phyloP scores from a whole-genome alignment of 345 rosid species.

The Hibiscus mutabilis region DNA sequence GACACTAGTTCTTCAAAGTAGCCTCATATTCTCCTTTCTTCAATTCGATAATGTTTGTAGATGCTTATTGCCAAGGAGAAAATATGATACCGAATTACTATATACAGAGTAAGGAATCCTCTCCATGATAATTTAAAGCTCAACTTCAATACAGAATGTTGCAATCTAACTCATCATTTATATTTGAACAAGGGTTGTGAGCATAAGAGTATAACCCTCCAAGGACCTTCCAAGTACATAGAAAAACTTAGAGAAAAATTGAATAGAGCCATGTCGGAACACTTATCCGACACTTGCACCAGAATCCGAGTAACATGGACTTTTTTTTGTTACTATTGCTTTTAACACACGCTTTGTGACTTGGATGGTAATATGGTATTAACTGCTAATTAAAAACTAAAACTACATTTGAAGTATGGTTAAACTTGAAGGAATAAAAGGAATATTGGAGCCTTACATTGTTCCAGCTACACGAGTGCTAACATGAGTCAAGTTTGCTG shows the following conservation, averaged over 20 bases:
- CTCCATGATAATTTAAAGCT: neutral
- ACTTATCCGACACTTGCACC: neutral
- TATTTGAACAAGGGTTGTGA: neutral
- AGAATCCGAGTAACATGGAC: neutral
- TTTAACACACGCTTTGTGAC: neutral
- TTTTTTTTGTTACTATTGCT: neutral
- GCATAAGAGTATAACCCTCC: neutral
- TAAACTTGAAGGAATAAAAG: neutral
- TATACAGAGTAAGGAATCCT: neutral
- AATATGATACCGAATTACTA: neutral
- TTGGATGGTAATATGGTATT: neutral
- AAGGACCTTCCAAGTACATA: neutral
- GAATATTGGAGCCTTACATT: slow-evolving; percentile 49
- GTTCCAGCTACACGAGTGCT: slow-evolving; percentile 99
- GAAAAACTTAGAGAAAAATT: neutral
- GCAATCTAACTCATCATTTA: neutral
- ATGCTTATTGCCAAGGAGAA: neutral
- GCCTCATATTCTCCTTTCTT: neutral
- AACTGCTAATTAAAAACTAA: neutral
- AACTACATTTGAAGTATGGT: neutral
- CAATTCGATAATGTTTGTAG: neutral
- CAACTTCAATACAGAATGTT: neutral
- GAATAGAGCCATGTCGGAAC: neutral
- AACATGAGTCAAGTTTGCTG: slow-evolving; percentile 76
- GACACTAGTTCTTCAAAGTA: neutral